Evolutionary conservation across 2,329 filamentous ascomycete species (phyloP), one percentile per base, ranked within the genome.

Genomic region (Lachnellula hyalina): DNA sequence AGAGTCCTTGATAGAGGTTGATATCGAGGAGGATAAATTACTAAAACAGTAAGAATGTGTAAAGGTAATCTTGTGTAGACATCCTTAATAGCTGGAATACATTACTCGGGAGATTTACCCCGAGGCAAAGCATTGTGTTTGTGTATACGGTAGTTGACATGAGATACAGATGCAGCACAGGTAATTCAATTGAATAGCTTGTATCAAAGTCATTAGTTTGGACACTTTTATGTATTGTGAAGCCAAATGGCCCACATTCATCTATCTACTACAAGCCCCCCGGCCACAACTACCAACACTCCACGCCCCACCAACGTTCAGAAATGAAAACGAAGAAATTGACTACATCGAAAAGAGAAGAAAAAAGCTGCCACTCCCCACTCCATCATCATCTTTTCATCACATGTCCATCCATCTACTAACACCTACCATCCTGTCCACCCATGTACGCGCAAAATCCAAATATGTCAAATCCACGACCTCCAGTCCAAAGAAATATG

Each of bases 371-470:
- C 40, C 45, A 47, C 46, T 38, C 49, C 49, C 48, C 52, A 41
- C 25, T 32, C 45, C 15, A 46, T 45, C 49, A 52, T 47, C 56
- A 53, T 47, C 51, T 42, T 34, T 53, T 32, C 40, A 35, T 58
- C 47, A 35, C 51, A 52, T 35, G 34, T 49, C 49, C 50, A 47
- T 55, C 42, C 49, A 23, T 56, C 49, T 52, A 56, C 47, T 49
- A 54, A 54, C 52, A 54, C 52, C 52, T 46, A 21, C 23, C 36
- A 35, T 9, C 8, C 48, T 17, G 21, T 17, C 48, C 48, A 48
- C 28, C 46, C 28, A 35, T 35, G 23, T 17, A 23, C n/a, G 28
- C 36, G 34, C 34, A 41, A 50, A 32, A 49, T 55, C 53, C 53
- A 49, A 47, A 45, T 40, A 45, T 47, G 7, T 47, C 32, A 41